Evolutionary conservation across 345 rosid species (phyloP).

Genomic region (Salix brachista): DNA sequence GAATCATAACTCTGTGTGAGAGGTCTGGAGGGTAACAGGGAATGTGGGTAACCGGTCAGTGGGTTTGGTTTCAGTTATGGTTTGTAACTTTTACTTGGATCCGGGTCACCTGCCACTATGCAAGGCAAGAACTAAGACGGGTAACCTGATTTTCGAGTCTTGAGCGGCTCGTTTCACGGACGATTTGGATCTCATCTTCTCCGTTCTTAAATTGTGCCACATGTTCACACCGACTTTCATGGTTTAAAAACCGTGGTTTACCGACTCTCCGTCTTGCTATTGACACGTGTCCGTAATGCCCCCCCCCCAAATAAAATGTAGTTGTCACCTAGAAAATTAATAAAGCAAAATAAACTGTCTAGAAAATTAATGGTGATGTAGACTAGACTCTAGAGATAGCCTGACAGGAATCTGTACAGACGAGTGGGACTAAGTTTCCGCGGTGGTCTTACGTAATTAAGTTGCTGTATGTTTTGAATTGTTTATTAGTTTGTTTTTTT

Average conservation of each 20-base stretch:
- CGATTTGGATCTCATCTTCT: conserved; percentile 16
- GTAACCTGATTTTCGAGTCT: conserved; percentile 10
- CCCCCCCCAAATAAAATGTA: no score
- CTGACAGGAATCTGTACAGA: background rate
- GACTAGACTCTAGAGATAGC: no score
- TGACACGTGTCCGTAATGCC: conserved; percentile 10
- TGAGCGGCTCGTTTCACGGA: conserved; percentile 28
- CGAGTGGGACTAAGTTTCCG: background rate
- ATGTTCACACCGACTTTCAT: conserved; percentile 3
- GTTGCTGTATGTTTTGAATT: no score
- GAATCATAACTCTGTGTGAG: background rate
- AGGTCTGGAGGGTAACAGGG: background rate
- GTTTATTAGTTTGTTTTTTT: no score
- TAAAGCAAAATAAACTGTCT: no score
- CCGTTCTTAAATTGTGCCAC: conserved; percentile 17
- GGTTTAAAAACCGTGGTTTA: conserved; percentile 12
- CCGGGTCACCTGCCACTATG: conserved; percentile 26
- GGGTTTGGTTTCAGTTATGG: background rate
- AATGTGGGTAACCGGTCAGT: conserved; percentile 22
- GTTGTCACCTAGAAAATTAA: background rate
- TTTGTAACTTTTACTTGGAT: background rate
- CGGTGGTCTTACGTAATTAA: background rate
- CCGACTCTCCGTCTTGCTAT: conserved; percentile 4
- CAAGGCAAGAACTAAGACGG: background rate
- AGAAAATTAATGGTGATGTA: background rate